phyloP scores from a whole-genome alignment of 2,329 filamentous ascomycete species.

The Trichoderma sp. region DNA sequence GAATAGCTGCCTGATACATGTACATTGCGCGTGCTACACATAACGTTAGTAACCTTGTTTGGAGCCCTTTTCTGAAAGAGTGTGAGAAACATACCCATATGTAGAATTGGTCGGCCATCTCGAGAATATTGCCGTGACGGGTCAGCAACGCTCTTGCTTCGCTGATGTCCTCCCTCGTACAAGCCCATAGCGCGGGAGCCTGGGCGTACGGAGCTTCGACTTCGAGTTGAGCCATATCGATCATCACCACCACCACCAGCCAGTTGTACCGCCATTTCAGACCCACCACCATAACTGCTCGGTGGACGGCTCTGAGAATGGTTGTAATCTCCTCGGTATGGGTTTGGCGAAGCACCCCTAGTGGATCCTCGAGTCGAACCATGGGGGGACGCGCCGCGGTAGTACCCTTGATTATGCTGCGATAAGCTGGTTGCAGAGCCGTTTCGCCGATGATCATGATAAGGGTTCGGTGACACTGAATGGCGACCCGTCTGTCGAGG shows the following conservation, averaged over 20 bases:
- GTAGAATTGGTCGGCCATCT: slow-evolving; percentile 83
- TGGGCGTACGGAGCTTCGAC: slow-evolving; percentile 48
- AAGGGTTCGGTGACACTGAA: slow-evolving; percentile 64
- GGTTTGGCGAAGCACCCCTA: slow-evolving; percentile 48
- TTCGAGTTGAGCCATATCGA: slow-evolving; percentile 56
- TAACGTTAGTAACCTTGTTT: slow-evolving; percentile 20
- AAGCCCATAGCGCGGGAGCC: slow-evolving; percentile 54
- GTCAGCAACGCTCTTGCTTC: slow-evolving; percentile 86
- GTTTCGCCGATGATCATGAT: slow-evolving; percentile 38
- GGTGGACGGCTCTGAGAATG: slow-evolving; percentile 44
- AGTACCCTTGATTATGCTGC: slow-evolving; percentile 49
- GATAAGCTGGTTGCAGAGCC: slow-evolving; percentile 41
- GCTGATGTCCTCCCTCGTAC: slow-evolving; percentile 54
- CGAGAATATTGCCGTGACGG: slow-evolving; percentile 76
- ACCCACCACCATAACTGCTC: slow-evolving; percentile 49
- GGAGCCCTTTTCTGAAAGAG: slow-evolving; percentile 16
- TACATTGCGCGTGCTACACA: slow-evolving; percentile 83
- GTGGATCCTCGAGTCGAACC: slow-evolving; percentile 45
- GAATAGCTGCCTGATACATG: slow-evolving; percentile 89
- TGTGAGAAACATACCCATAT: slow-evolving; percentile 73
- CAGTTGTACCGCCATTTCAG: slow-evolving; percentile 68
- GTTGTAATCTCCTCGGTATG: slow-evolving; percentile 45
- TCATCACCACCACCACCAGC: slow-evolving; percentile 53
- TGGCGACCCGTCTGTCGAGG: slow-evolving; percentile 42
- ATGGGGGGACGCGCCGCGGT: slow-evolving; percentile 52